A percentile compares a stretch with the other conserved stretches of the same genome.
These are phyloP conservation scores for Colletotrichum somersetense DNA, from an alignment of 2,329 filamentous ascomycete genomes.

Conservation along the genomic window DNA sequence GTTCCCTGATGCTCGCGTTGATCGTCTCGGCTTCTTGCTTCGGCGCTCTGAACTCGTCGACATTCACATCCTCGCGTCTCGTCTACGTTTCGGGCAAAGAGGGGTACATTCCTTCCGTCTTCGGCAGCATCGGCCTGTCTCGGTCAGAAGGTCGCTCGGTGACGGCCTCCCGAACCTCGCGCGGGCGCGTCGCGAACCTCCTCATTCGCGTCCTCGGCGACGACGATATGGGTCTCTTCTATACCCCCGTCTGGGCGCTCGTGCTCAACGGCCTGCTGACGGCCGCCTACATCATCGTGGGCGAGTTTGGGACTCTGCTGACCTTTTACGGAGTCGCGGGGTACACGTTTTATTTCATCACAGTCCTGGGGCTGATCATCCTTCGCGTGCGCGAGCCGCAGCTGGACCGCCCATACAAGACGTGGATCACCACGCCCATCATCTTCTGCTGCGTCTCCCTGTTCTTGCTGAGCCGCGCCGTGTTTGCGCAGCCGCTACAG, in stretches of 20 bases:
- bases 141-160: slow-evolving; percentile 54
- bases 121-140: slow-evolving; percentile 84
- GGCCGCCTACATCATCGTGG: slow-evolving; percentile 81
- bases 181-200: slow-evolving; percentile 69
- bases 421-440: slow-evolving; percentile 97
- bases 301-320: slow-evolving; percentile 90
- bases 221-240: slow-evolving; percentile 84
- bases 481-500: slow-evolving; percentile 92
- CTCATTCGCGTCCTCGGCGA: slow-evolving; percentile 78
- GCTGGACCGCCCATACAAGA: slow-evolving; percentile 91
- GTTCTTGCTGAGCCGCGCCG: slow-evolving; percentile 87
- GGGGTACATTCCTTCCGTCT: slow-evolving; percentile 87
- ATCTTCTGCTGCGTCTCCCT: slow-evolving; percentile 98
- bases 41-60: slow-evolving; percentile 92
- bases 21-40: slow-evolving; percentile 94
- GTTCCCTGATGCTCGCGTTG: slow-evolving; percentile 86
- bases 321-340: slow-evolving; percentile 98
- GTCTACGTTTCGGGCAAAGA: slow-evolving; percentile 96
- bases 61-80: slow-evolving; percentile 91
- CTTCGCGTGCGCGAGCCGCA: slow-evolving; percentile 88
- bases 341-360: slow-evolving; percentile 97
- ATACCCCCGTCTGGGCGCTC: slow-evolving; percentile 94
- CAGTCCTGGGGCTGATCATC: slow-evolving; percentile 92
- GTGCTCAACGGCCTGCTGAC: slow-evolving; percentile 83
- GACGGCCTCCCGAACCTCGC: slow-evolving; percentile 61